Conservation (phyloP, 2,329 filamentous ascomycete genomes). For the Hymenoscyphus linearis region DNA sequence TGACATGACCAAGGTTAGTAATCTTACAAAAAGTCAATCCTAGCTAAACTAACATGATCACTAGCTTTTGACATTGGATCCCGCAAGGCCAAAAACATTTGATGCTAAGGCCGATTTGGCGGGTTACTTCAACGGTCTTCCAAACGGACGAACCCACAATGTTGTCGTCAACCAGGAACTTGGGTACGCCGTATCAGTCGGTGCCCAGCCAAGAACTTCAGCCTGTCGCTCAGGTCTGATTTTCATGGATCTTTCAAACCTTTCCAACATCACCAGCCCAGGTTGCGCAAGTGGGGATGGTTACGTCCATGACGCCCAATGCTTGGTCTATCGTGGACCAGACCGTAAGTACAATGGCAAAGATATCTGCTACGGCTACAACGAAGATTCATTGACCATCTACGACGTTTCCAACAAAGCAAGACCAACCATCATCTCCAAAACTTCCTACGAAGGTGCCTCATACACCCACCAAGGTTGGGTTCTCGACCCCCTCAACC, state of each 20-base stretch:
- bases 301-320: slow-evolving; percentile 40
- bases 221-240: slow-evolving; percentile 42
- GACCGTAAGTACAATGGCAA: slow-evolving; percentile 18
- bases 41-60: not conserved
- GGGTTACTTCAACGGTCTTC: slow-evolving; percentile 27
- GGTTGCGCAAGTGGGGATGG: slow-evolving; percentile 44
- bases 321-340: slow-evolving; percentile 21
- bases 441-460: slow-evolving; percentile 44
- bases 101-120: slow-evolving; percentile 35
- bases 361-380: slow-evolving; percentile 22
- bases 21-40: not conserved
- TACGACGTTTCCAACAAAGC: slow-evolving; percentile 39
- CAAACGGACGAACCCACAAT: slow-evolving; percentile 39
- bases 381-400: slow-evolving; percentile 37
- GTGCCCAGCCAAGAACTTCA: slow-evolving; percentile 32
- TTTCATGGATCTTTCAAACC: slow-evolving; percentile 45
- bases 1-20: slow-evolving; percentile 43
- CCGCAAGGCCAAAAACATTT: slow-evolving; percentile 35
- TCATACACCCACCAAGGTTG: slow-evolving; percentile 47
- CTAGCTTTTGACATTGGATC: slow-evolving; percentile 33
- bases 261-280: slow-evolving; percentile 40
- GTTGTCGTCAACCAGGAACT: slow-evolving; percentile 38
- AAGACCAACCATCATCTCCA: slow-evolving; percentile 38
- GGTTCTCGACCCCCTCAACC: slow-evolving; percentile 10
- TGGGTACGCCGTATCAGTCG: slow-evolving; percentile 34